Evolutionary conservation across 2,329 filamentous ascomycete species (phyloP).

Genomic region (Sclerotinia trifoliorum): DNA sequence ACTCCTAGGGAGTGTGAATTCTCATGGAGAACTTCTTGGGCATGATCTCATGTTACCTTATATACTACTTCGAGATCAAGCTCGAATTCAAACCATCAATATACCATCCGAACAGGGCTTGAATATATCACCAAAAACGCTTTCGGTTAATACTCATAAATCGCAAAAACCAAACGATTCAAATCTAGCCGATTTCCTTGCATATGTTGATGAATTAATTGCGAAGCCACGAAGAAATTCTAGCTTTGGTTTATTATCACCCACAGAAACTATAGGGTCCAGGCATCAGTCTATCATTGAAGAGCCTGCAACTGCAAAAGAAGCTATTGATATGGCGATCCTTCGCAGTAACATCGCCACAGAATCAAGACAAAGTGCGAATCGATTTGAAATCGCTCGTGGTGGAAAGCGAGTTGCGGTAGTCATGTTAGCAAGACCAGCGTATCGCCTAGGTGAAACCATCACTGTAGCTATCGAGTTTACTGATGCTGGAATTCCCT

Average conservation of each 20-base stretch:
- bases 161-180: conserved; percentile 35
- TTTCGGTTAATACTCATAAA: conserved; percentile 36
- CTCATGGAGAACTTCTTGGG: conserved; percentile 80
- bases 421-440: conserved; percentile 81
- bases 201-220: conserved; percentile 75
- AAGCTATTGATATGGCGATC: conserved; percentile 89
- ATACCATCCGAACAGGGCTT: conserved; percentile 25
- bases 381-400: conserved; percentile 91
- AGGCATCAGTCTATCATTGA: conserved; percentile 57
- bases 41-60: conserved; percentile 96
- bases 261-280: conserved; percentile 58
- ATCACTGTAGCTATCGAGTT: conserved; percentile 86
- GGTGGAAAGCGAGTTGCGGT: conserved; percentile 90
- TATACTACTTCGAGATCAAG: conserved; percentile 81
- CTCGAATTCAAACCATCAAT: conserved; percentile 43
- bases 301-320: conserved; percentile 65
- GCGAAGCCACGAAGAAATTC: conserved; percentile 55
- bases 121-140: conserved; percentile 21
- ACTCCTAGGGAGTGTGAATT: conserved; percentile 89
- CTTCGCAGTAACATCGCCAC: conserved; percentile 72
- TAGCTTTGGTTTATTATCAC: conserved; percentile 65
- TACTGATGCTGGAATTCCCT: conserved; percentile 70
- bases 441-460: conserved; percentile 85
- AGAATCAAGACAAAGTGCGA: conserved; percentile 74
- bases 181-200: conserved; percentile 64